phyloP scores from a whole-genome alignment of 2,329 filamentous ascomycete species.

The Aquanectria penicillioides region DNA sequence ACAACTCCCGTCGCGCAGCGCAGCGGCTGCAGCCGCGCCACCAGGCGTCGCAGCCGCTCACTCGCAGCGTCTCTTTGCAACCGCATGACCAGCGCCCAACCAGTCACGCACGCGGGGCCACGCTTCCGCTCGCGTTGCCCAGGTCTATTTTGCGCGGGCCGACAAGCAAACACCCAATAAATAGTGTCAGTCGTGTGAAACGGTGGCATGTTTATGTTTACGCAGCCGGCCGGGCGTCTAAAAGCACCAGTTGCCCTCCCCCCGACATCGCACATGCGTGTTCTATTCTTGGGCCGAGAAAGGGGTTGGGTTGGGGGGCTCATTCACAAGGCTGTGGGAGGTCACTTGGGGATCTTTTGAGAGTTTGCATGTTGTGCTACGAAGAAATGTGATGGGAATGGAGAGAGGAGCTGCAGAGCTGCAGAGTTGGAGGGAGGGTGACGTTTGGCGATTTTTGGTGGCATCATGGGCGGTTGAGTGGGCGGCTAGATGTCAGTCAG shows the following conservation, averaged over 20 bases:
- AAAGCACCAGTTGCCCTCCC: background rate
- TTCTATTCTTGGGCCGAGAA: constrained; percentile 4
- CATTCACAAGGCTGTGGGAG: background rate
- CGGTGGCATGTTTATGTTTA: background rate
- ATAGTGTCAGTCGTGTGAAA: constrained; percentile 5
- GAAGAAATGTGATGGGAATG: background rate
- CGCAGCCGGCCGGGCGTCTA: constrained; percentile 10
- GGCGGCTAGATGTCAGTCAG: constrained; percentile 15
- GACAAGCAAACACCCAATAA: background rate
- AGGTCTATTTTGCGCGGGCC: background rate
- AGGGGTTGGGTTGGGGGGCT: background rate
- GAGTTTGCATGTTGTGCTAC: constrained; percentile 5
- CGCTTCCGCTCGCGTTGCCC: background rate
- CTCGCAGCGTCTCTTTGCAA: constrained; percentile 6
- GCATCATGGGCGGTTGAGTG: background rate
- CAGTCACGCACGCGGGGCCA: constrained; percentile 5
- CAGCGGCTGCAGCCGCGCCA: constrained; percentile 20
- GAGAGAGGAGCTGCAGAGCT: no score
- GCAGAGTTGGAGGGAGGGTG: no score
- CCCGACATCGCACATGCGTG: background rate
- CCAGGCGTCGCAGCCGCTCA: constrained; percentile 17
- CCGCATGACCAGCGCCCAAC: constrained; percentile 8
- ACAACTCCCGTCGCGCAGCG: constrained; percentile 14
- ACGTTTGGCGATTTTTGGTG: constrained; percentile 1
- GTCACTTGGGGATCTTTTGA: constrained; percentile 1